A percentile compares a stretch with the other conserved stretches of the same genome.
Evolutionary conservation across 176 grass and related monocot species (phyloP).

Genomic region (Oryza longistaminata): DNA sequence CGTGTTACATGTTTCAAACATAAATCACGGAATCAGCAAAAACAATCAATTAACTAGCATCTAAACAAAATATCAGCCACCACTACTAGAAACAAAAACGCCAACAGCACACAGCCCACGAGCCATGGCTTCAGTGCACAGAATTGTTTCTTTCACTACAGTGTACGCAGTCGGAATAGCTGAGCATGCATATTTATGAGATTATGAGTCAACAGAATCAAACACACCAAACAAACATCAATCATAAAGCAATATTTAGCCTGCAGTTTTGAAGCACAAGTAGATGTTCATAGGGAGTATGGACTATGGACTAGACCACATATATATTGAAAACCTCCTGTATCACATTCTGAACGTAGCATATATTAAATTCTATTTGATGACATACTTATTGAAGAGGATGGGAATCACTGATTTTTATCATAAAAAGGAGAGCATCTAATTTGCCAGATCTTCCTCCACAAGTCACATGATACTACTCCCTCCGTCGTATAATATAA

Average conservation of each 20-base stretch:
- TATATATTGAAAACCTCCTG: background rate
- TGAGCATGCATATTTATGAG: background rate
- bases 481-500: no score
- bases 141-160: background rate
- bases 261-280: background rate
- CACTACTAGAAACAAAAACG: background rate
- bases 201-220: background rate
- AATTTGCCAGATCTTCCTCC: background rate
- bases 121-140: background rate
- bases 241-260: background rate
- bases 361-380: background rate
- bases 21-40: conserved; percentile 5
- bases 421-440: background rate
- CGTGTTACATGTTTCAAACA: background rate
- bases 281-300: background rate
- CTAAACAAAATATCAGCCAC: background rate
- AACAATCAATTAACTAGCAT: background rate
- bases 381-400: background rate
- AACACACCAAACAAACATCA: background rate
- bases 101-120: background rate
- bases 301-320: background rate
- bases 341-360: background rate
- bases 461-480: background rate
- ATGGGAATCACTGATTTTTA: background rate
- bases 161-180: background rate